Base-by-base conservation (phyloP, 345 rosid species). In the Eucalyptus marginata region DNA sequence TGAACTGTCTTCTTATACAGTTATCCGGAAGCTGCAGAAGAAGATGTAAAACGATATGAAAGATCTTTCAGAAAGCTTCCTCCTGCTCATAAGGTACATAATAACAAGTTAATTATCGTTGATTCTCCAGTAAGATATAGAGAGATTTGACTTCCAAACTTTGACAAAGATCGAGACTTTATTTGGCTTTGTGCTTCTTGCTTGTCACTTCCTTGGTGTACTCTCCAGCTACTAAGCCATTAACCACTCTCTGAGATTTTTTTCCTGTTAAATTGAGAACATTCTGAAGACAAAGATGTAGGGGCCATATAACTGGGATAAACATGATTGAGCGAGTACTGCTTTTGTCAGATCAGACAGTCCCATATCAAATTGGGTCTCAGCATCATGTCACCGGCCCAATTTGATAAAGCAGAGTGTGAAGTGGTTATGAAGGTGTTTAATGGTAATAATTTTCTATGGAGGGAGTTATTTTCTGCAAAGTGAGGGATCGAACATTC, bases 21-120 rank as follows among this genome's bases (percentile, higher is more conserved):
- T 92, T 98, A 98, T 90, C 98, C 98, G 0, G 98, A 97, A 85
- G 98, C 99, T 86, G 93, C 99, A 4, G 96, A 95, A 89, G 97
- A 96, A 90, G 99, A 96, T 94, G 94, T 98, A 64, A 94, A 90
- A 79, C 92, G 95, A 94, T 96, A 93, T 91, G 99, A 98, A 93
- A 93, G 94, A 93, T 96, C 96, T 62, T 97, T 91, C 71, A 93
- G 91, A 90, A 97, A 95, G 95, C 96, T 97, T 89, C 92, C 97
- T 62, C 93, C 94, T 93, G 90, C 94, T 1, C 99, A 96, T 93
- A 95, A 95, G 97, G 99, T 96, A 86, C 44, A 49, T 71, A 20
- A 76, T 40, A 76, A 76, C 47, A 44, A 51, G 27, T 49, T 51
- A 46, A 25, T 50, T 51, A 8, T 56, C 4, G 87, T 52, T 18